Base-by-base conservation (phyloP, 2,329 filamentous ascomycete genomes). In the Cladosporium austrohemisphaericum region DNA sequence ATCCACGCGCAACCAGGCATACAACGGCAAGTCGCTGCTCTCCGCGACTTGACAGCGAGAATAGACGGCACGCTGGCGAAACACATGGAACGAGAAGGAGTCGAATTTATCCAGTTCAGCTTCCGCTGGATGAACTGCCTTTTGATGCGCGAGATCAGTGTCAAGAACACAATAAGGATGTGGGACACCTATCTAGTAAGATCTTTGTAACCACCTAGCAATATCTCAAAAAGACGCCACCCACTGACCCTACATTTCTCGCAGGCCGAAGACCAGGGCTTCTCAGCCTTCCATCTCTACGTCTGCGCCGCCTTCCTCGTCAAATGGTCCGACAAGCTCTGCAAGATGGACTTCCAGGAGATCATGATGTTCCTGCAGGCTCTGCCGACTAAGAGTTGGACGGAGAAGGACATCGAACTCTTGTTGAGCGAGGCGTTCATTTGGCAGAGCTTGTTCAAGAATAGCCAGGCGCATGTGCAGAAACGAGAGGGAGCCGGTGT, bases 61-160 rank as follows among this genome's bases (percentile, higher is more conserved):
- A 98, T 98, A 57, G 92, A 97, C 65, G 80, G 81, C 22, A 79
- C 78, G 3, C 73, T 98, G 40, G 88, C 91, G 3, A 93, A 87
- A 60, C 93, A 98, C 65, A 76, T 98, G 32, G 89, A 96, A 65
- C 80, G 80, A 19, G 90, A 97, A 68, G 85, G 90, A 25, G 89
- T 98, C 22, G 93, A 98, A 66, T 98, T 98, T 64, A 98, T 98
- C 62, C 93, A 98, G 65, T 98, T 98, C 71, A 96, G 90, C 69
- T 98, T 98, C 67, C 80, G 93, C 50, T 98, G 93, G 93, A 98
- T 98, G 93, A 98, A 98, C 64, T 98, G 93, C 68, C 80, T 98
- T 45, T 76, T 98, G 57, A 98, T 98, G 93, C 81, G 93, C 55
- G 93, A 98, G 71, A 87, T 98, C 57, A 95, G 87, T 65, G 92